Conservation (phyloP, 2,329 filamentous ascomycete genomes). For the Fusarium sp. region DNA sequence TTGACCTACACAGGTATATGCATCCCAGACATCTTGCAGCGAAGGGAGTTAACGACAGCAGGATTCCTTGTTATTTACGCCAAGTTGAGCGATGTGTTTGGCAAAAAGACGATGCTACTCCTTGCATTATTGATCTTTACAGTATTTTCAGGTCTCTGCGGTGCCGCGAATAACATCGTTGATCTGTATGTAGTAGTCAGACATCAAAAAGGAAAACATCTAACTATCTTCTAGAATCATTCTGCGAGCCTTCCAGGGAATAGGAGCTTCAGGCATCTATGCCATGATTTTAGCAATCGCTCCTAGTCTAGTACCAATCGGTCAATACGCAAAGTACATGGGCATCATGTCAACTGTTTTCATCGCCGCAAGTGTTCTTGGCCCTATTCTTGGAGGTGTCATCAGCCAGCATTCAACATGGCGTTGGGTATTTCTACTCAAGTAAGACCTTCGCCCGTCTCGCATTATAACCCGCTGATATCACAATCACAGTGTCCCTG, state of each 20-base stretch:
- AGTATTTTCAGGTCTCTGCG: conserved; percentile 13
- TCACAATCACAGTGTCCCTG: not conserved
- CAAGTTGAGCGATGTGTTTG: conserved; percentile 17
- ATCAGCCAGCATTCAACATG: conserved; percentile 22
- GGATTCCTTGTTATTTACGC: conserved; percentile 13
- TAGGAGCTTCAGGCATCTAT: conserved; percentile 14
- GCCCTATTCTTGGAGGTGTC: conserved; percentile 1
- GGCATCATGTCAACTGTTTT: conserved; percentile 18
- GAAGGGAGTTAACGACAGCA: fast-evolving
- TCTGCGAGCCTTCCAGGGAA: conserved; percentile 7
- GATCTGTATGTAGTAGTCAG: not conserved
- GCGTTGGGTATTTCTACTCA: conserved; percentile 24
- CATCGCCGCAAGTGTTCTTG: conserved; percentile 11
- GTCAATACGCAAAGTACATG: conserved; percentile 17
- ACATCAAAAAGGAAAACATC: no score
- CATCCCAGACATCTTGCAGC: fast-evolving
- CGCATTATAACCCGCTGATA: not conserved
- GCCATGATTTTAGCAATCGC: conserved; percentile 16
- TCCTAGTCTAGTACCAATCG: not conserved
- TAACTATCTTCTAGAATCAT: not conserved
- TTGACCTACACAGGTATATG: conserved; percentile 1
- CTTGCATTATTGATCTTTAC: conserved; percentile 11
- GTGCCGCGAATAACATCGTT: conserved; percentile 6
- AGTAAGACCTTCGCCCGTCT: not conserved
- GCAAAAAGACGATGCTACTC: conserved; percentile 17